Base-by-base conservation (phyloP, 1,139 yeast genomes). In the Pichia sp. region DNA sequence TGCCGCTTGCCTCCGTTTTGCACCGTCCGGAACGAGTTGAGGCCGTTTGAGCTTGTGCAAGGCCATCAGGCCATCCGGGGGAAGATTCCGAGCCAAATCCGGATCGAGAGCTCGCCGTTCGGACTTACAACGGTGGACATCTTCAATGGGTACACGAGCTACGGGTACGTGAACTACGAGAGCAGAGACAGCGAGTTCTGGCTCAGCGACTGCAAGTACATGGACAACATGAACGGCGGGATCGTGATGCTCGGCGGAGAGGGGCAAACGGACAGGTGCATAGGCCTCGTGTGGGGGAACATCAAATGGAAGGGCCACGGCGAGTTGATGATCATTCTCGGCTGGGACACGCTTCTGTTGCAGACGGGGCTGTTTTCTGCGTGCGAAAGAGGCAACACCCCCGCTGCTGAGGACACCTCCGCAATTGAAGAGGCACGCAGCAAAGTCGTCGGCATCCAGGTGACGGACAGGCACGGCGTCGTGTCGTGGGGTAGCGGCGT, bases 151-250 rank as follows among this genome's bases (percentile, higher is more conserved):
- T 82, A 79, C 59, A 51, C 39, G 12, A 43, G 79, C 4, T 61
- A 65, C 13, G 87, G 87, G 0, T 65, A 70, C n/a, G 58, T 81
- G 3, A 74, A 75, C 53, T 73, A 69, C 47, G 60, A 63, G 25
- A 60, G 68, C 21, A 44, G 47, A 16, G 52, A 47, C 2, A 51
- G 66, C 18, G 61, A 65, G 3, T 64, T 72, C 9, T 74, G 72
- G 54, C 66, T 83, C 6, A 67, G 78, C 21, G 91, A 85, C 61
- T 64, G 74, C 3, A 74, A 78, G 57, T 85, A 75, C 59, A 63
- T 85, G 52, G 89, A 83, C 47, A 84, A 85, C 55, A 80, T 80
- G 78, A 72, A 74, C n/a, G 90, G 90, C 1, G 86, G 83, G 0
- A 55, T 75, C 2, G 85, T 72, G 1, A 62, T 55, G 19, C 55